Conservation (phyloP, 2,329 filamentous ascomycete species). For the Paramyrothecium roridum region DNA sequence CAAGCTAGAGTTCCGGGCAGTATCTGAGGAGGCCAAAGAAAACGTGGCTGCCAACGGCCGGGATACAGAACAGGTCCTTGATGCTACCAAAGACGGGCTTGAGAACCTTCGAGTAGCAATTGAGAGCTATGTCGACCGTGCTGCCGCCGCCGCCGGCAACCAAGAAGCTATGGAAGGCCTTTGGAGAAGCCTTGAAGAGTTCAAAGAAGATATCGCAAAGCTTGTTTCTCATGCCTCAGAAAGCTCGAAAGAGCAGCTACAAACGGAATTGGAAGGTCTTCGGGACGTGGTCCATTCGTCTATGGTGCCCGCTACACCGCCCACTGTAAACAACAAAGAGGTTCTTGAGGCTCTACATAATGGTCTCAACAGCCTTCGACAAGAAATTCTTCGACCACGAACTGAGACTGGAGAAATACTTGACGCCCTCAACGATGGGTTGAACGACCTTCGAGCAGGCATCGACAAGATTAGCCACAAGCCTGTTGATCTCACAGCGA, state of each 20-base stretch:
- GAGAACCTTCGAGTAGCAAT: conserved; percentile 78
- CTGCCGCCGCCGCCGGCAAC: conserved; percentile 65
- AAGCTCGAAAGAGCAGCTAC: conserved; percentile 61
- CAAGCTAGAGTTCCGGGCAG: conserved; percentile 55
- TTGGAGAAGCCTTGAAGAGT: conserved; percentile 62
- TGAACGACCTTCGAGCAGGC: conserved; percentile 71
- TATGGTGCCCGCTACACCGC: conserved; percentile 56
- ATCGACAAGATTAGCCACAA: conserved; percentile 78
- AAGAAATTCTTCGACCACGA: conserved; percentile 67
- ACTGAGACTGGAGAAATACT: conserved; percentile 82
- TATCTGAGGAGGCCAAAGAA: conserved; percentile 67
- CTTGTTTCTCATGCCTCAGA: conserved; percentile 50
- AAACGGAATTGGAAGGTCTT: conserved; percentile 78
- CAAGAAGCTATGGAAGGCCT: conserved; percentile 75
- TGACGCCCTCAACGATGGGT: conserved; percentile 83
- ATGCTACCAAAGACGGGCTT: conserved; percentile 83
- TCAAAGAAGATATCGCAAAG: conserved; percentile 63
- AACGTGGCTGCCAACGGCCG: conserved; percentile 75
- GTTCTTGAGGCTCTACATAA: conserved; percentile 67
- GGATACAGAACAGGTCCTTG: conserved; percentile 84
- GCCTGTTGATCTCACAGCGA: conserved; percentile 76
- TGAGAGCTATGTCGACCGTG: conserved; percentile 74
- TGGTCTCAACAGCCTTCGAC: conserved; percentile 71
- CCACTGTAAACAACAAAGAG: conserved; percentile 51
- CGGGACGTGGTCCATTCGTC: conserved; percentile 73